These are phyloP conservation scores for Meira miltonrushii DNA, from an alignment of 1,284 basidiomycete species.

Conservation along the genomic window DNA sequence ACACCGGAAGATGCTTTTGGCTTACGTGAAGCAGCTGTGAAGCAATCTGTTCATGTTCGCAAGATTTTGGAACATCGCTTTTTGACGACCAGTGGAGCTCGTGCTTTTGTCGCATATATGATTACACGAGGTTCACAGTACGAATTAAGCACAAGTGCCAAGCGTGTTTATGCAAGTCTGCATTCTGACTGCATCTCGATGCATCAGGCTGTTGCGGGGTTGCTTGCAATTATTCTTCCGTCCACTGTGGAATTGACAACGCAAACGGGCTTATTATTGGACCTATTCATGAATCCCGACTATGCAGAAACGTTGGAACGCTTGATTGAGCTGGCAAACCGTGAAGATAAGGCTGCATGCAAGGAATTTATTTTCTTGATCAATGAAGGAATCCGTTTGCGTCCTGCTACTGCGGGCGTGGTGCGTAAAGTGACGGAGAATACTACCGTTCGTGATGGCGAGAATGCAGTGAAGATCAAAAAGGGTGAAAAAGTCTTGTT, in stretches of 20 bases:
- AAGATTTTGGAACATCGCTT: constrained; percentile 17
- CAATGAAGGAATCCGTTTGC: constrained; percentile 19
- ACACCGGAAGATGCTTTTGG: constrained; percentile 56
- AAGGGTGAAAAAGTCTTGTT: constrained; percentile 31
- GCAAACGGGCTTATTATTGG: constrained; percentile 18
- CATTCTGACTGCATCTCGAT: constrained; percentile 2
- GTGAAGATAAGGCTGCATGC: constrained; percentile 13
- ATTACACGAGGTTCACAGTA: constrained; percentile 19
- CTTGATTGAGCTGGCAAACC: constrained; percentile 16
- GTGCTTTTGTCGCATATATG: constrained; percentile 15
- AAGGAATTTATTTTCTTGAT: constrained; percentile 12
- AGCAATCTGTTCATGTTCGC: constrained; percentile 3
- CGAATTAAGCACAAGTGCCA: constrained; percentile 13
- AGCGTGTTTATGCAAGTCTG: constrained; percentile 13
- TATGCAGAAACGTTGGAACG: constrained; percentile 13
- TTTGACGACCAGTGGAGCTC: constrained; percentile 12
- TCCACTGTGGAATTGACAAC: constrained; percentile 18
- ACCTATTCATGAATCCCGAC: constrained; percentile 15
- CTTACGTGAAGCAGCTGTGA: constrained; percentile 14
- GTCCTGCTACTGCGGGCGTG: constrained; percentile 15
- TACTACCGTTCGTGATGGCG: constrained; percentile 12
- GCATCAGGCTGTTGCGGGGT: constrained; percentile 8
- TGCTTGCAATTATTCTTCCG: constrained; percentile 15
- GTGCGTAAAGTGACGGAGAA: constrained; percentile 14
- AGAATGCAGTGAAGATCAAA: constrained; percentile 14